phyloP scores from a whole-genome alignment of 352 stramenopile genomes.

The Pythium coloratum region DNA sequence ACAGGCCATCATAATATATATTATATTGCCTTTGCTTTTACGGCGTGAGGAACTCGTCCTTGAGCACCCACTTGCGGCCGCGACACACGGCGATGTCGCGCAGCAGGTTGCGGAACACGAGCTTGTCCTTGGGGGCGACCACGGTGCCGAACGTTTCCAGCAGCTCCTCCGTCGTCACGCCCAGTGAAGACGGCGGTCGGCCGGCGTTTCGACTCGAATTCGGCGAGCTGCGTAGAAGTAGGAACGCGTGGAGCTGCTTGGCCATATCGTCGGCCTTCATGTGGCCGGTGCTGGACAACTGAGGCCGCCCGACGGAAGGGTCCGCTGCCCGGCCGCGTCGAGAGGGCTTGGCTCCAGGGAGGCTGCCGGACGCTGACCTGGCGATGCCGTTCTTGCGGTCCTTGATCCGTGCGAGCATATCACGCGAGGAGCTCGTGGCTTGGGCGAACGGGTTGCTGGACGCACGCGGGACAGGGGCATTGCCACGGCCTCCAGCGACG shows the following conservation, averaged over 20 bases:
- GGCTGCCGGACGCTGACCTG: background rate
- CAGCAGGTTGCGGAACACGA: slow-evolving; percentile 84
- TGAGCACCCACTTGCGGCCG: slow-evolving; percentile 72
- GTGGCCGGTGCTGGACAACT: slow-evolving; percentile 29
- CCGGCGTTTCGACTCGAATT: background rate
- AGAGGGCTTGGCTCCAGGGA: too few relatives aligned
- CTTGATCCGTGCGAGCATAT: slow-evolving; percentile 74
- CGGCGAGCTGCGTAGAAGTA: slow-evolving; percentile 36
- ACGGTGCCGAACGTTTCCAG: slow-evolving; percentile 86
- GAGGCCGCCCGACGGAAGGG: background rate
- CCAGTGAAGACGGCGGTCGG: slow-evolving; percentile 31
- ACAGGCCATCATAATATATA: background rate
- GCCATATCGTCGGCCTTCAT: slow-evolving; percentile 61
- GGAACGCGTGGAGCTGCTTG: slow-evolving; percentile 81
- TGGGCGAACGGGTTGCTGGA: slow-evolving; percentile 36
- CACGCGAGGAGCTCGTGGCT: slow-evolving; percentile 45
- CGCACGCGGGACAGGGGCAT: slow-evolving; percentile 6
- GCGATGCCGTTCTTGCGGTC: slow-evolving; percentile 42
- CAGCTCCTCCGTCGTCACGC: slow-evolving; percentile 89
- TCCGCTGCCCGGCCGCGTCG: background rate
- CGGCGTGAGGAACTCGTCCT: slow-evolving; percentile 44
- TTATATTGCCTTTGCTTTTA: background rate
- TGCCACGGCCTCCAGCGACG: background rate
- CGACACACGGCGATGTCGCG: slow-evolving; percentile 79
- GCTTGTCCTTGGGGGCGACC: slow-evolving; percentile 84